A percentile compares a stretch with the other conserved stretches of the same genome.
Evolutionary conservation across 73 alveolate species (phyloP).

Genomic region (Halteria grandinella): DNA sequence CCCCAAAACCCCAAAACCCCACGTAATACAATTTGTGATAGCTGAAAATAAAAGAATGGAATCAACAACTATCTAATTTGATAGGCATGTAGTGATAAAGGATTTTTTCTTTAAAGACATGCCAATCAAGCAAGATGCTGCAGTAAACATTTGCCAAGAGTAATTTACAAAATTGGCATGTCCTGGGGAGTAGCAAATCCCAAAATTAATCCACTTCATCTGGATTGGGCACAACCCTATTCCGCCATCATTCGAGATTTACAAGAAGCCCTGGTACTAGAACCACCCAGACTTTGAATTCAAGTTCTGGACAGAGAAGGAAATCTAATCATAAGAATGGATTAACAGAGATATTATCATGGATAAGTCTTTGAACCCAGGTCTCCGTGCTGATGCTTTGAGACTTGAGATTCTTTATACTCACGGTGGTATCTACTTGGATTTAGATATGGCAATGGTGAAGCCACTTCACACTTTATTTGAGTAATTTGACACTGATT

Average conservation of each 20-base stretch:
- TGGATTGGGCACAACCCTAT: slow-evolving; percentile 32
- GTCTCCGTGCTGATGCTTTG: slow-evolving; percentile 20
- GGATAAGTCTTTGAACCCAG: slow-evolving; percentile 6
- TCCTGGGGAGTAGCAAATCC: slow-evolving; percentile 17
- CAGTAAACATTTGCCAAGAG: too few species aligned
- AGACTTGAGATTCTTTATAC: slow-evolving; percentile 10
- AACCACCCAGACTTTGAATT: background rate
- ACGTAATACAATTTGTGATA: too few species aligned
- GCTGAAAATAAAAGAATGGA: too few species aligned
- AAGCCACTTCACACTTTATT: background rate
- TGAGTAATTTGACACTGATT: background rate
- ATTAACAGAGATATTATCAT: background rate
- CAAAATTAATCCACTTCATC: slow-evolving; percentile 29
- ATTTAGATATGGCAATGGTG: slow-evolving; percentile 32
- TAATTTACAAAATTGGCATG: too few species aligned
- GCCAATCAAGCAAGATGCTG: too few species aligned
- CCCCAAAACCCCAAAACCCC: too few species aligned
- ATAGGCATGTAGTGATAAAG: too few species aligned
- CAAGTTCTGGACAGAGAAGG: slow-evolving; percentile 5
- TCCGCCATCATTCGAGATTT: background rate
- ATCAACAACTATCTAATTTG: too few species aligned
- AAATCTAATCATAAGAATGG: background rate
- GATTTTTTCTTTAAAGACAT: too few species aligned
- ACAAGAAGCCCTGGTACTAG: background rate
- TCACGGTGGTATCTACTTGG: slow-evolving; percentile 30